Percentiles rank a stretch among this genome's conserved stretches.
These are phyloP conservation scores for Picochlorum sp. DNA, from an alignment of 139 green algal species.

Conservation along the genomic window DNA sequence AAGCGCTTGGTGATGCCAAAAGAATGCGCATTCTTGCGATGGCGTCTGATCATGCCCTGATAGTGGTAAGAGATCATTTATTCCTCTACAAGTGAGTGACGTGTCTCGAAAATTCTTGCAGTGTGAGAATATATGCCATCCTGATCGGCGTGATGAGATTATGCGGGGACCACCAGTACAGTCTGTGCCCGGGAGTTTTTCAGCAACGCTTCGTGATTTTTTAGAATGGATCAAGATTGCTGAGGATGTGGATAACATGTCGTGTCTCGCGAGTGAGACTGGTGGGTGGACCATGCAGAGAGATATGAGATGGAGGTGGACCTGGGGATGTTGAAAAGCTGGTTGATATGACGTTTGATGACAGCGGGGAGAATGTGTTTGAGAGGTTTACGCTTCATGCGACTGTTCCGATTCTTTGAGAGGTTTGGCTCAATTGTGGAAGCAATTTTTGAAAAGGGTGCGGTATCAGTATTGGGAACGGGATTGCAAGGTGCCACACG, in stretches of 20 bases:
- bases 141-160: too few species aligned
- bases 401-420: slow-evolving; percentile 53
- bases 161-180: too few species aligned
- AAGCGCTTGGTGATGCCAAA: neutral
- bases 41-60: slow-evolving; percentile 13
- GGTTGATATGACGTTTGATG: neutral
- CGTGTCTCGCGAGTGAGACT: neutral
- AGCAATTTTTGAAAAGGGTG: slow-evolving; percentile 40
- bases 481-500: slow-evolving; percentile 41
- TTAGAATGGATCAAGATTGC: slow-evolving; percentile 1
- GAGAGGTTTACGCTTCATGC: slow-evolving; percentile 53
- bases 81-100: neutral
- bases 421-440: slow-evolving; percentile 62
- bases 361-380: neutral
- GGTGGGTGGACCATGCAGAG: slow-evolving; percentile 26
- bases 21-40: slow-evolving; percentile 5
- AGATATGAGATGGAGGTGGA: slow-evolving; percentile 6
- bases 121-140: neutral
- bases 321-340: slow-evolving; percentile 3
- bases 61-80: slow-evolving; percentile 9
- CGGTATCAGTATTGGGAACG: slow-evolving; percentile 58
- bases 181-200: neutral
- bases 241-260: neutral
- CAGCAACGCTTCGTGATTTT: neutral
- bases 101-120: neutral